Conservation (phyloP, 2,329 filamentous ascomycete species). For the Aureobasidium sp. region DNA sequence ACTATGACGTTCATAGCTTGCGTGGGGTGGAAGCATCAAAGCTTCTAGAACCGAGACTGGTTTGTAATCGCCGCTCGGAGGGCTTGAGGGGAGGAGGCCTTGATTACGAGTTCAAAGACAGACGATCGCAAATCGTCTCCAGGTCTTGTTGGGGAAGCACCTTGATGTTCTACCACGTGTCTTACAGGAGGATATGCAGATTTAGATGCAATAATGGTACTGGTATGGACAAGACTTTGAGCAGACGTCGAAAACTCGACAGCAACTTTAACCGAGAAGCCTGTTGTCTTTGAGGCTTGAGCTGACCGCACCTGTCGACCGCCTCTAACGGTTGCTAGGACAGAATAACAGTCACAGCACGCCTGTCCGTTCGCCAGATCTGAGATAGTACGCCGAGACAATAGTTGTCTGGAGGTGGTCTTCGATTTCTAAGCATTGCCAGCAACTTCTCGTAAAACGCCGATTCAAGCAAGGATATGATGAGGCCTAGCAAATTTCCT, state of each 20-base stretch:
- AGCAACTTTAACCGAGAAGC: neutral
- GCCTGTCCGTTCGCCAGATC: neutral
- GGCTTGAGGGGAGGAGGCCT: neutral
- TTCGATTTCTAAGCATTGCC: slow-evolving; percentile 7
- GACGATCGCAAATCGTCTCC: neutral
- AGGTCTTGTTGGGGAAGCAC: neutral
- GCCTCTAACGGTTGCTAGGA: neutral
- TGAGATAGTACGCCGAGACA: neutral
- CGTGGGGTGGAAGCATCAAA: slow-evolving; percentile 5
- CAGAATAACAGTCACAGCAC: neutral
- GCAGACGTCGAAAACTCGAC: neutral
- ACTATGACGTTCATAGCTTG: slow-evolving; percentile 7
- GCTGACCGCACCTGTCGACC: neutral
- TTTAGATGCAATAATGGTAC: neutral
- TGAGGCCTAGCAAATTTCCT: slow-evolving; percentile 5
- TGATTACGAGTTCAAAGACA: neutral
- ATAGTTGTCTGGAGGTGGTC: neutral
- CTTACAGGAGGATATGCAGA: neutral
- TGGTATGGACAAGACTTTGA: neutral
- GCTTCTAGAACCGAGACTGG: slow-evolving; percentile 8
- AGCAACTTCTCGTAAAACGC: neutral
- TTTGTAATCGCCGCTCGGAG: slow-evolving; percentile 12
- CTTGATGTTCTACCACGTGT: neutral
- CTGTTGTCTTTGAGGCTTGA: neutral
- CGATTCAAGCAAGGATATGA: neutral